Base-by-base conservation (phyloP, 2,329 filamentous ascomycete genomes). In the Orbilia ellipsospora region DNA sequence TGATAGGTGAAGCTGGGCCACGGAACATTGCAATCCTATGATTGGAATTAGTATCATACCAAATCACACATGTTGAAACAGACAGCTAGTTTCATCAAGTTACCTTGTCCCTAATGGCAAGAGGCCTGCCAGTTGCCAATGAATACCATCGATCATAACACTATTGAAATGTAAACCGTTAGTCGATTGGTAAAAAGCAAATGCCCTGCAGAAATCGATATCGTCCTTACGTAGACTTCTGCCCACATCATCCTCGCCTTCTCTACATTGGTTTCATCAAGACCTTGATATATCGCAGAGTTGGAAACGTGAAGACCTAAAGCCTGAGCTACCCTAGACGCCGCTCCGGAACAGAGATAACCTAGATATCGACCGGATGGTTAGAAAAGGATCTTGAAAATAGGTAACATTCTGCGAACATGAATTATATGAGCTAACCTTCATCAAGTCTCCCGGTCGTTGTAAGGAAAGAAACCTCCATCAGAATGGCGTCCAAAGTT, bases 81-180 rank as follows among this genome's bases (percentile, higher is more conserved):
- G 12, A 26, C 7, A 13, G 1, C 13, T 10, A 31, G 1, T 16
- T 13, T 42, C 12, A 28, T 20, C 1, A 23, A 28, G 4, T 10
- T 68, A 74, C 70, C 56, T 76, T 76, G 48, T 76, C 73, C 36
- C 73, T 65, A 23, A 76, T 76, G 1, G 61, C 55, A 12, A 76
- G 56, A 28, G 73, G 73, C 15, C 73, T 64, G 1, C 73, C 73
- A 6, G 66, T 69, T 18, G 65, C 64, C 5, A 76, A 40, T 4
- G 73, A 76, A 50, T 76, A 76, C 73, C 73, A 76, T 10, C 73
- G 73, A 45, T 76, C 73, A 40, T 76, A 70, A 28, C 70, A 68
- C 70, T 74, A 54, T 36, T 3, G 7, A 5, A 50, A 23, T 4
- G 16, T 7, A 20, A 51, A 42, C 2, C 23, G 20, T 51, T 16